Conservation (phyloP, 768 basidiomycete genomes). For the Lactarius pseudohatsudake region DNA sequence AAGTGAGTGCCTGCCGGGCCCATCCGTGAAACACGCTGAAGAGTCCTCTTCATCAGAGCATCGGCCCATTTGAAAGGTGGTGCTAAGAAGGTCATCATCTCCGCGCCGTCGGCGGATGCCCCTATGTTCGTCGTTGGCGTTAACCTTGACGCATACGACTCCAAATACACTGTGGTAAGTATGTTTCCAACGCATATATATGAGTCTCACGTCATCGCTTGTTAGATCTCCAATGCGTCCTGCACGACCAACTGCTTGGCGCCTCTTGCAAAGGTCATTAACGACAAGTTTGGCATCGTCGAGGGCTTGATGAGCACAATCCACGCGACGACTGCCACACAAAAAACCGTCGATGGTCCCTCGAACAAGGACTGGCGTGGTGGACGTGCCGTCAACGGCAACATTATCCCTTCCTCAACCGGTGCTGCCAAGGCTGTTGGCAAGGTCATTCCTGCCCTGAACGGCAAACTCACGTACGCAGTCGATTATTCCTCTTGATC, state of each 20-base stretch:
- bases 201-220: constrained; percentile 5
- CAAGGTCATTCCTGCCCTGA: constrained; percentile 93
- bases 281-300: constrained; percentile 95
- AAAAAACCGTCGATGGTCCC: constrained; percentile 93
- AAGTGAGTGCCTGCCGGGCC: constrained; percentile 49
- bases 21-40: not conserved
- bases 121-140: constrained; percentile 96
- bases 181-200: constrained; percentile 18
- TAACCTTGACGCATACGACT: constrained; percentile 90
- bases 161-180: constrained; percentile 82
- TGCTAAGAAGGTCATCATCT: constrained; percentile 99
- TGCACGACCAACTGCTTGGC: constrained; percentile 99
- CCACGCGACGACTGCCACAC: constrained; percentile 94
- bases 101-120: constrained; percentile 95
- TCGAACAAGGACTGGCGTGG: constrained; percentile 98
- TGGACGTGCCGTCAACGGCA: constrained; percentile 92
- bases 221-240: constrained; percentile 93
- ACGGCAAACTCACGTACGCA: constrained; percentile 94
- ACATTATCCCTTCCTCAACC: constrained; percentile 99
- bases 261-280: constrained; percentile 96
- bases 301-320: constrained; percentile 99
- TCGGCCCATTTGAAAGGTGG: constrained; percentile 94
- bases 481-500: not conserved
- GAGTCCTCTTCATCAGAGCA: constrained; percentile 51
- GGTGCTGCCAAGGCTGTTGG: constrained; percentile 99